Evolutionary conservation across 2,329 filamentous ascomycete species (phyloP).

Genomic region (Huntiella moniliformis): DNA sequence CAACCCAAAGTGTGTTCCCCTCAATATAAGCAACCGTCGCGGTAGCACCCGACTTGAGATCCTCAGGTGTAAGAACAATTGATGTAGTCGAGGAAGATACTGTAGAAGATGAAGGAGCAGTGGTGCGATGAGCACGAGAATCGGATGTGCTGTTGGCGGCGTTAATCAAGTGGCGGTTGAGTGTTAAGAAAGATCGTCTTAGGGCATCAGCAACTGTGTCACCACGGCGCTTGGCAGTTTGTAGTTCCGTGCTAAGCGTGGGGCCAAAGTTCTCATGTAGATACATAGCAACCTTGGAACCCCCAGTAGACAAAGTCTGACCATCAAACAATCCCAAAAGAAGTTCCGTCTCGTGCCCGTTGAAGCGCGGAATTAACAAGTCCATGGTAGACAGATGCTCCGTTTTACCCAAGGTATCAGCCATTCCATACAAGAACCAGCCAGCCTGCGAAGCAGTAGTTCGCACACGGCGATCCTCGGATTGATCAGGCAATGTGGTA

Average conservation of each 20-base stretch:
- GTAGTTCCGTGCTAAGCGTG: slow-evolving; percentile 67
- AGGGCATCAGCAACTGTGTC: slow-evolving; percentile 73
- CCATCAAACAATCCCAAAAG: slow-evolving; percentile 93
- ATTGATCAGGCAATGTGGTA: slow-evolving; percentile 84
- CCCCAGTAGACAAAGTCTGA: slow-evolving; percentile 69
- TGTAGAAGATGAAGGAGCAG: no score
- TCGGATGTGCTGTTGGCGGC: slow-evolving; percentile 65
- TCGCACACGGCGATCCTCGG: slow-evolving; percentile 80
- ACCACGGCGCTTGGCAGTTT: slow-evolving; percentile 41
- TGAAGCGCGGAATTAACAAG: slow-evolving; percentile 81
- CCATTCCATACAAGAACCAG: slow-evolving; percentile 89
- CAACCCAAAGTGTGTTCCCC: slow-evolving; percentile 77
- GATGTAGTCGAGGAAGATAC: slow-evolving; percentile 46
- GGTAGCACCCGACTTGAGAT: slow-evolving; percentile 75
- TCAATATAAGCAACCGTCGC: slow-evolving; percentile 83
- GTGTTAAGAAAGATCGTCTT: slow-evolving; percentile 62
- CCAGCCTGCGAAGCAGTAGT: slow-evolving; percentile 93
- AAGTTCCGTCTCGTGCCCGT: slow-evolving; percentile 75
- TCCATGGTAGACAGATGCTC: slow-evolving; percentile 94
- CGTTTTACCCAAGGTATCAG: slow-evolving; percentile 78
- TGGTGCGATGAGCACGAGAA: slow-evolving; percentile 49
- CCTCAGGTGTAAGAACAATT: slow-evolving; percentile 69
- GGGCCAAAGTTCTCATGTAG: slow-evolving; percentile 88
- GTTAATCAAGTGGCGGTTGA: slow-evolving; percentile 89
- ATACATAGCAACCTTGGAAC: slow-evolving; percentile 91